These are phyloP conservation scores for Didymella pinodella DNA, from an alignment of 2,329 filamentous ascomycete species.

Conservation along the genomic window DNA sequence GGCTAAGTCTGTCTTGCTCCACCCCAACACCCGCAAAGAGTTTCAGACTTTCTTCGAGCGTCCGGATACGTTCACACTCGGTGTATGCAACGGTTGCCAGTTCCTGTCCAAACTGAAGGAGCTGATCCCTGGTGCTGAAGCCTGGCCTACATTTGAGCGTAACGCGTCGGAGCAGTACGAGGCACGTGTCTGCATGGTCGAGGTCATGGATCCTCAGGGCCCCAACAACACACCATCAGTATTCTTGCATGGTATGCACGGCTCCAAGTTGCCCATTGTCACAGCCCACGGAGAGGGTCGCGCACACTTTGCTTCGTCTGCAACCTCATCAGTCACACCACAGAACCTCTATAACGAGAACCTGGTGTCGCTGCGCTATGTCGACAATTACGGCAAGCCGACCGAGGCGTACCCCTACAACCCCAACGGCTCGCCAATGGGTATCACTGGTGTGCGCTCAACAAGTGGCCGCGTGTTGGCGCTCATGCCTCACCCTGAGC, in stretches of 20 bases:
- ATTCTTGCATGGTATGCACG: slow-evolving; percentile 89
- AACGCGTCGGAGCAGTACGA: slow-evolving; percentile 92
- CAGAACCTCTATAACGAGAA: slow-evolving; percentile 67
- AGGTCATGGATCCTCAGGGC: slow-evolving; percentile 68
- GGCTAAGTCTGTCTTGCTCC: slow-evolving; percentile 91
- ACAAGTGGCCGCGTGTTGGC: slow-evolving; percentile 82
- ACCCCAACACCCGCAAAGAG: slow-evolving; percentile 75
- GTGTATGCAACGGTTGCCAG: slow-evolving; percentile 97
- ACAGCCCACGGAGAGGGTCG: slow-evolving; percentile 92
- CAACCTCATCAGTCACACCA: slow-evolving; percentile 54
- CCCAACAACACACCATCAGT: slow-evolving; percentile 65
- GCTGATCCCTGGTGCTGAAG: slow-evolving; percentile 80
- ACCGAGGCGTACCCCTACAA: slow-evolving; percentile 90
- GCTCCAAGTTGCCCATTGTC: slow-evolving; percentile 81
- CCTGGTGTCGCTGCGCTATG: slow-evolving; percentile 80
- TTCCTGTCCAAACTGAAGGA: slow-evolving; percentile 85
- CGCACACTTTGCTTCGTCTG: slow-evolving; percentile 61
- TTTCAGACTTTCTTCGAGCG: slow-evolving; percentile 88
- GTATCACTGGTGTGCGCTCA: slow-evolving; percentile 81
- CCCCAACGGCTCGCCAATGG: slow-evolving; percentile 82
- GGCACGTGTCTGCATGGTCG: slow-evolving; percentile 84
- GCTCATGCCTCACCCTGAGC: slow-evolving; percentile 93
- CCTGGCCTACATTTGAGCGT: slow-evolving; percentile 86
- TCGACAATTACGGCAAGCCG: slow-evolving; percentile 78
- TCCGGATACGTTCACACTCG: slow-evolving; percentile 87